Evolutionary conservation across 2,329 filamentous ascomycete genomes (phyloP), one percentile per base, ranked within the genome.

Genomic region (Pseudogymnoascus sp.): DNA sequence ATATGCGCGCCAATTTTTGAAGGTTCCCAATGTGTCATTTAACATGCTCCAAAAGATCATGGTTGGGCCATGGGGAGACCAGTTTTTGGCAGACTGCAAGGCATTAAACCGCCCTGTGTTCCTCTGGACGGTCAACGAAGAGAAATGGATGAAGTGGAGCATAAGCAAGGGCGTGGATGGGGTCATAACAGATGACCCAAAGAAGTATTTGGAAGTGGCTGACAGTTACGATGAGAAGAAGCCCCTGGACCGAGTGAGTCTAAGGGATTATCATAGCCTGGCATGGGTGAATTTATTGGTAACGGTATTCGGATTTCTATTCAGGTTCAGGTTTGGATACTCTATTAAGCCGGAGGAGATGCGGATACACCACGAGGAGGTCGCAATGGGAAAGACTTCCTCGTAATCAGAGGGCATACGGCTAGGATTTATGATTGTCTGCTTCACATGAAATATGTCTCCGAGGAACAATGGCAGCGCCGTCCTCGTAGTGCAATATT

Each of bases 121-220:
- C 70, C 83, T 86, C 0, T 98, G 93, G 93, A 97, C 93, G 0
- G 90, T 96, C 61, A 96, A 98, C 73, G 83, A 89, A 13, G 83
- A 85, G 67, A 79, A 81, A 61, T 84, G 86, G 76, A 97, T 98
- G 93, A 83, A 86, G 70, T 96, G 92, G 91, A 83, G 85, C 67
- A 85, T 96, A 36, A 76, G 80, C 28, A 77, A 83, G 45, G 70
- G 70, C 25, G 78, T 96, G 1, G 90, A 96, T 69, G 93, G 90
- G 0, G 88, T 96, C 4, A 87, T 96, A 62, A 96, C 92, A 0
- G 93, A 97, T 72, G 87, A 96, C 69, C 90, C 90, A 1, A 83
- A 83, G 72, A 75, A 83, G 68, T 93, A 87, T 71, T 73, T 86
- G 23, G 82, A 88, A 51, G 81, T 91, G 1, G 85, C 83, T 67